phyloP scores from a whole-genome alignment of 768 basidiomycete genomes.

The Psilocybe tampanensis region DNA sequence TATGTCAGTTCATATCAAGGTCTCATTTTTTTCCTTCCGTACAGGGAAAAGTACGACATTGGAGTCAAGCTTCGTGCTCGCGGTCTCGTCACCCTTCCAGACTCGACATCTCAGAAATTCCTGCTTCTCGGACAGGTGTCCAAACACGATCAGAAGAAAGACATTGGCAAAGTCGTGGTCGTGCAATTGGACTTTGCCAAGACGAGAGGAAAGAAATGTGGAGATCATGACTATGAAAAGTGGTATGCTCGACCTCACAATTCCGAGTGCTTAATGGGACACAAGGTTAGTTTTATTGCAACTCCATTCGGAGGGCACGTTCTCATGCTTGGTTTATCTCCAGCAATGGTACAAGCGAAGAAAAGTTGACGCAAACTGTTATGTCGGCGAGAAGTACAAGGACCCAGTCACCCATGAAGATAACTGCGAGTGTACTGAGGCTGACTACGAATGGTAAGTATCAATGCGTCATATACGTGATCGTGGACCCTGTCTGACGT shows the following conservation, averaged over 20 bases:
- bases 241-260: conserved; percentile 80
- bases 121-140: conserved; percentile 80
- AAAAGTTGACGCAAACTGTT: conserved; percentile 83
- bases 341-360: conserved; percentile 95
- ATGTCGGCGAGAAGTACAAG: conserved; percentile 85
- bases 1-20: no score
- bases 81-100: conserved; percentile 86
- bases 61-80: conserved; percentile 72
- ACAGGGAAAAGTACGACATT: conserved; percentile 71
- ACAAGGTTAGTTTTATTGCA: conserved; percentile 58
- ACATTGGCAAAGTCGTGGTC: conserved; percentile 63
- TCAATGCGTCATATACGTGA: not conserved
- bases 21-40: not conserved
- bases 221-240: conserved; percentile 70
- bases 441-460: conserved; percentile 90
- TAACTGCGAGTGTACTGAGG: conserved; percentile 78
- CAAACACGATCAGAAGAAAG: conserved; percentile 54
- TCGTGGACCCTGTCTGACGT: conserved; percentile 4
- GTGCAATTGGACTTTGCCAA: conserved; percentile 85
- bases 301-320: not conserved
- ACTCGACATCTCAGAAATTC: conserved; percentile 97
- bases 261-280: conserved; percentile 90
- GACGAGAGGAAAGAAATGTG: conserved; percentile 70
- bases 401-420: conserved; percentile 88
- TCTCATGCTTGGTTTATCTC: not conserved